A percentile compares a stretch with the other conserved stretches of the same genome.
Conservation (phyloP, 208 protist species). For the Crithidia acanthocephali region DNA sequence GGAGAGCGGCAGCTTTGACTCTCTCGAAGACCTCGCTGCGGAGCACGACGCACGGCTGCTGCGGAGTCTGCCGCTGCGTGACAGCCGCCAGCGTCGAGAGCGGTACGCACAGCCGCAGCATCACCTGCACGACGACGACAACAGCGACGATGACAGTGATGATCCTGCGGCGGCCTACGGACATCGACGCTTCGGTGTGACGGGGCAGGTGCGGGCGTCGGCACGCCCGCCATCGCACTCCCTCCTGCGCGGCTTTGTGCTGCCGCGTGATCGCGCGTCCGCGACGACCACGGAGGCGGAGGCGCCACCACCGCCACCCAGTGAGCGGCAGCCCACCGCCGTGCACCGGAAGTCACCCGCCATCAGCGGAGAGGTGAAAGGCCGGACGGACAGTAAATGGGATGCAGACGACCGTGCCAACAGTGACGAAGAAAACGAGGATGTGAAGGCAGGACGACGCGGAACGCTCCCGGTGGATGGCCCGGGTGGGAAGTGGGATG, state of each 20-base stretch:
- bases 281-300: not conserved
- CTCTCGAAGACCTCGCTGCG: slow-evolving; percentile 21
- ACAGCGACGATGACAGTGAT: not conserved
- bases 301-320: not conserved
- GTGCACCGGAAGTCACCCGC: not conserved
- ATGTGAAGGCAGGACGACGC: too few relatives aligned
- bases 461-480: too few relatives aligned
- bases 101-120: not conserved
- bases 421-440: too few relatives aligned
- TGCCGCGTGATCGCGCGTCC: not conserved
- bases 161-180: slow-evolving; percentile 3
- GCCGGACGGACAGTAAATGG: too few relatives aligned
- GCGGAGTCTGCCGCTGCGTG: not conserved
- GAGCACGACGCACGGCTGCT: slow-evolving; percentile 8
- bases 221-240: not conserved
- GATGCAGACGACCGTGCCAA: too few relatives aligned
- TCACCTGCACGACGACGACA: not conserved
- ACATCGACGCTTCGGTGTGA: slow-evolving; percentile 15
- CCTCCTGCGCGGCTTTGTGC: not conserved
- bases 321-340: not conserved
- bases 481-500: not conserved
- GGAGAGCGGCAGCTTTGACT: slow-evolving; percentile 11
- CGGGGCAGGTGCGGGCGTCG: not conserved
- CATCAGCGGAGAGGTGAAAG: not conserved
- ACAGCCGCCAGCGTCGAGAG: not conserved